Evolutionary conservation across 2,329 filamentous ascomycete species (phyloP).

Genomic region (Clonostachys sp.): DNA sequence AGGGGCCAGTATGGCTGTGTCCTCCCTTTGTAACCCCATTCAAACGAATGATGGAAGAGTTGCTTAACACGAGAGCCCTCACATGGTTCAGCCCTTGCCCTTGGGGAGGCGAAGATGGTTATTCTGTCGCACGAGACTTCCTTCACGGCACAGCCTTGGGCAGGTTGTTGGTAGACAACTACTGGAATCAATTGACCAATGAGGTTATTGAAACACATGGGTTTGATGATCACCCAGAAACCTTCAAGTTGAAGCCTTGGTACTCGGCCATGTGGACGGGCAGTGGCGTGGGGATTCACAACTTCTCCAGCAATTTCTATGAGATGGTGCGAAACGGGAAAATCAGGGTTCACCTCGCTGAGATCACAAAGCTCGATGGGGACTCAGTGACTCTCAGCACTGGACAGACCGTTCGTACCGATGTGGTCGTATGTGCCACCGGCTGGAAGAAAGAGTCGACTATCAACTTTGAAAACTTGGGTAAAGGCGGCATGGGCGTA

Average conservation of each 20-base stretch:
- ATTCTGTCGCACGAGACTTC: constrained; percentile 34
- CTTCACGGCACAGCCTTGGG: constrained; percentile 46
- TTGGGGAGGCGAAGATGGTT: constrained; percentile 55
- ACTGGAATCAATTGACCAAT: constrained; percentile 41
- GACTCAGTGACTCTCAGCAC: constrained; percentile 33
- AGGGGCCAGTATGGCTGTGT: constrained; percentile 50
- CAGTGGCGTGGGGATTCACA: constrained; percentile 45
- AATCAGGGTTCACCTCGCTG: constrained; percentile 40
- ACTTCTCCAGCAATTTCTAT: constrained; percentile 44
- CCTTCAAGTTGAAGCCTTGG: constrained; percentile 33
- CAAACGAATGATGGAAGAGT: constrained; percentile 54
- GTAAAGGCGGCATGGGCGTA: constrained; percentile 7
- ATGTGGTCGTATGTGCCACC: constrained; percentile 45
- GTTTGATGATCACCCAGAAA: constrained; percentile 35
- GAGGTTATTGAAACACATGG: constrained; percentile 41
- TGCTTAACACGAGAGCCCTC: constrained; percentile 46
- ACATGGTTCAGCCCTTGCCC: constrained; percentile 63
- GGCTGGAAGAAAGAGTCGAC: constrained; percentile 43
- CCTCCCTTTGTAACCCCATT: constrained; percentile 57
- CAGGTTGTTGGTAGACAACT: constrained; percentile 36
- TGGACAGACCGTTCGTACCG: constrained; percentile 30
- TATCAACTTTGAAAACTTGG: constrained; percentile 29
- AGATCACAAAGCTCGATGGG: constrained; percentile 33
- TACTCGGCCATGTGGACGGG: constrained; percentile 40
- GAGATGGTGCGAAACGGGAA: constrained; percentile 42